Evolutionary conservation across 2,329 filamentous ascomycete genomes (phyloP).

Genomic region (Epichloe baconii): DNA sequence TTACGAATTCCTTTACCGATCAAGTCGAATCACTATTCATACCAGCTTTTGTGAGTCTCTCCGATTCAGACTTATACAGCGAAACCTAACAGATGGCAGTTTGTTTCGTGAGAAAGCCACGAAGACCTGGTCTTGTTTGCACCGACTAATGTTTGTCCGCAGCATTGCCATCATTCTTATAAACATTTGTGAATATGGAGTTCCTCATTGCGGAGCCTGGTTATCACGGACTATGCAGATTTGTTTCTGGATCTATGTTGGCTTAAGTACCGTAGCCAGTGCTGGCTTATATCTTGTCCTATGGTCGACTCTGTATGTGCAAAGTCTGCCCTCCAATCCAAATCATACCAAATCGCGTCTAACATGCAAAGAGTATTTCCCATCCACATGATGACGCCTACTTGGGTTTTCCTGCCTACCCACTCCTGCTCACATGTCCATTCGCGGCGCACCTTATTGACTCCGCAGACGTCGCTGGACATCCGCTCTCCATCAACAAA

Average conservation of each 20-base stretch:
- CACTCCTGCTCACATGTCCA: slow-evolving; percentile 62
- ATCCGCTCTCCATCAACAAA: slow-evolving; percentile 16
- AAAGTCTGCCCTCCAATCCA: not conserved
- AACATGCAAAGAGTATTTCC: slow-evolving; percentile 33
- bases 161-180: slow-evolving; percentile 59
- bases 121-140: not conserved
- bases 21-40: slow-evolving; percentile 70
- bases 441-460: slow-evolving; percentile 49
- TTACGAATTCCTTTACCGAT: slow-evolving; percentile 58
- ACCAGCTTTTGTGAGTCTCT: slow-evolving; percentile 41
- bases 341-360: not conserved
- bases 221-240: slow-evolving; percentile 45
- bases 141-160: not conserved
- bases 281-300: slow-evolving; percentile 62
- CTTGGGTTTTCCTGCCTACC: slow-evolving; percentile 81
- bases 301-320: slow-evolving; percentile 44
- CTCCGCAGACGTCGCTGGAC: slow-evolving; percentile 20
- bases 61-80: not conserved
- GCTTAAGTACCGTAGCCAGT: slow-evolving; percentile 52
- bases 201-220: slow-evolving; percentile 49
- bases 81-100: slow-evolving; percentile 13
- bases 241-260: slow-evolving; percentile 63
- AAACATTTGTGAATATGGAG: slow-evolving; percentile 66
- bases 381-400: slow-evolving; percentile 73
- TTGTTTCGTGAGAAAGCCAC: slow-evolving; percentile 28